Conservation (phyloP, 148 eudicot genomes). For the Rhododendron ferrugineum region DNA sequence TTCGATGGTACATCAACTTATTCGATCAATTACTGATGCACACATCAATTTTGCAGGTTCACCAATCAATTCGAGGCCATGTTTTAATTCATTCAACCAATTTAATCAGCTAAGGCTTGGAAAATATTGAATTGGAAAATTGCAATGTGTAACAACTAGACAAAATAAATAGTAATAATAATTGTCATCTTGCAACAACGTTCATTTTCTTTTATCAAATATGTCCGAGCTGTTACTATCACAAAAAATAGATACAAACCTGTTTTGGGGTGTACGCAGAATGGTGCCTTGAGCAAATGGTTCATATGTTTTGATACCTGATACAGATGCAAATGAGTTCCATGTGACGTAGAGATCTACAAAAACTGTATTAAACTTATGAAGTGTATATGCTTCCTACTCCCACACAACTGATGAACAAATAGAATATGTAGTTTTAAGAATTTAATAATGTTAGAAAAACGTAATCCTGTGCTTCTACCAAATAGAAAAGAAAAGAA, state of each 20-base stretch:
- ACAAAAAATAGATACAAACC: conserved; percentile 35
- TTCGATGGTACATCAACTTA: background rate
- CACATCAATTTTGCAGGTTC: background rate
- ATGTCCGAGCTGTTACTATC: background rate
- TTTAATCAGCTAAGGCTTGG: no score
- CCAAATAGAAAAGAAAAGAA: no score
- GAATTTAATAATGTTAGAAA: no score
- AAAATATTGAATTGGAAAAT: background rate
- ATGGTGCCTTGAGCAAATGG: conserved; percentile 91
- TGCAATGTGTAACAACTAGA: background rate
- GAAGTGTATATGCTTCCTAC: background rate
- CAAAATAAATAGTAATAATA: background rate
- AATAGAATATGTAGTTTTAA: no score
- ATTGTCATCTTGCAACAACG: background rate
- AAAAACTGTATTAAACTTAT: background rate
- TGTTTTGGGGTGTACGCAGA: conserved; percentile 93
- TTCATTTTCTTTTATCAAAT: background rate
- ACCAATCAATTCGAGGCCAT: background rate
- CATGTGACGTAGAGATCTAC: background rate
- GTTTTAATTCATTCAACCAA: background rate
- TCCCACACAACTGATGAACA: background rate
- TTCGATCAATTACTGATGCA: background rate
- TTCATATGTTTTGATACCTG: conserved; percentile 96
- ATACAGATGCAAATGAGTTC: conserved; percentile 5
- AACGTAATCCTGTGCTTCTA: no score